Evolutionary conservation across 2,329 filamentous ascomycete species (phyloP), one percentile per base, ranked within the genome.

Genomic region (Pezizomycotina sp.): DNA sequence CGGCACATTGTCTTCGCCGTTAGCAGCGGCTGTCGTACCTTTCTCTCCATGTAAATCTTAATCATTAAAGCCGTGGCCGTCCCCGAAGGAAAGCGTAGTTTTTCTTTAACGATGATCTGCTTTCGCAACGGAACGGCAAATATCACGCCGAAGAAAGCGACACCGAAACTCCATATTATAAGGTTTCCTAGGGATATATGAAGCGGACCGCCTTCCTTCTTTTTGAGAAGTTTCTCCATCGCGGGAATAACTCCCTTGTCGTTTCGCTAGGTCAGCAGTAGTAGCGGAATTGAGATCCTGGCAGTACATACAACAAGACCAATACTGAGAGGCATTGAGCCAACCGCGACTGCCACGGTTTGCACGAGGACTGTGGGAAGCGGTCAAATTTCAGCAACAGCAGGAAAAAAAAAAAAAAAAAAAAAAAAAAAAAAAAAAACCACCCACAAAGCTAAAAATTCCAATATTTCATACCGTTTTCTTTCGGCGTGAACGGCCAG

Each of bases 51-150:
- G 47, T 41, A 61, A 2, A 95, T 81, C 3, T 74, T 74, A 47
- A 98, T 93, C 62, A 98, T 75, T 13, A 95, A 68, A 0, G 89
- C 89, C 2, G 89, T 95, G 31, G 89, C 91, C 36, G 91, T 95
- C 1, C 89, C 89, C 50, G 81, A 92, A 0, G 89, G 89, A 50
- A 98, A 98, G 53, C 80, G 89, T 39, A 98, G 60, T 54, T 84
- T 79, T 60, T 98, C 89, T 38, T 78, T 63, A 36, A 98, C 81
- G 43, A 98, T 91, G 36, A 95, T 84, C 59, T 98, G 82, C 37
- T 74, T 77, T 29, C 89, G 69, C 36, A 69, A 16, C 1, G 89
- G 89, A 9, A 98, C 86, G 1, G 84, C 89, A 60, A 98, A 95
- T 1, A 95, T 76, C 1, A 95, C 89, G 0, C 89, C 89, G 54